Percentiles rank a stretch among this genome's conserved stretches.
These are phyloP conservation scores for Pelargonium citronellum DNA, from an alignment of 441 rosid species.

Conservation along the genomic window DNA sequence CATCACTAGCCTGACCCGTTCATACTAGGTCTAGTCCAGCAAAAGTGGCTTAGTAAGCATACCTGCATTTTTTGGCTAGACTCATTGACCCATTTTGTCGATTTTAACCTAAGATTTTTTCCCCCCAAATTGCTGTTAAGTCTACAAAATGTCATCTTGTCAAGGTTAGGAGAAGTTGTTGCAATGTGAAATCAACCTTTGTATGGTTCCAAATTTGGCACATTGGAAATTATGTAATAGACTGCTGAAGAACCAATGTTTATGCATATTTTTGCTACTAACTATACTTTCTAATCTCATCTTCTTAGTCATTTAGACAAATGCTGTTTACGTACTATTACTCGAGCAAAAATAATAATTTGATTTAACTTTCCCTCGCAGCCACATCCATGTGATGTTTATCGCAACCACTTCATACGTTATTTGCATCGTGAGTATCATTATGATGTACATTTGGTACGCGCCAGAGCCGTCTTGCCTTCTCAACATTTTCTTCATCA, in stretches of 20 bases:
- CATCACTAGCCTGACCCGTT: too few relatives aligned
- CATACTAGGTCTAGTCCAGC: too few relatives aligned
- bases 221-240: too few relatives aligned
- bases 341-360: conserved; percentile 4
- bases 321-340: not conserved
- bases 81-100: too few relatives aligned
- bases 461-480: conserved; percentile 76
- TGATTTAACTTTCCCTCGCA: too few relatives aligned
- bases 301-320: not conserved
- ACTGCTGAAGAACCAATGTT: too few relatives aligned
- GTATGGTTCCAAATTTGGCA: too few relatives aligned
- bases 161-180: not conserved
- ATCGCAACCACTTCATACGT: conserved; percentile 63
- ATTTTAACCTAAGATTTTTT: too few relatives aligned
- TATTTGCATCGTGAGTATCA: conserved; percentile 65
- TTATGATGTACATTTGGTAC: conserved; percentile 93
- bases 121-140: not conserved
- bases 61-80: too few relatives aligned
- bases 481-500: conserved; percentile 85
- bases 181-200: not conserved
- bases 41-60: too few relatives aligned
- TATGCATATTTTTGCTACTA: too few relatives aligned
- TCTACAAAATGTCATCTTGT: not conserved
- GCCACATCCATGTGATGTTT: conserved; percentile 69
- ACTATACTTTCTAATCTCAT: not conserved